These are phyloP conservation scores for Blepharisma stoltei DNA, from an alignment of 73 alveolate genomes.

Conservation along the genomic window DNA sequence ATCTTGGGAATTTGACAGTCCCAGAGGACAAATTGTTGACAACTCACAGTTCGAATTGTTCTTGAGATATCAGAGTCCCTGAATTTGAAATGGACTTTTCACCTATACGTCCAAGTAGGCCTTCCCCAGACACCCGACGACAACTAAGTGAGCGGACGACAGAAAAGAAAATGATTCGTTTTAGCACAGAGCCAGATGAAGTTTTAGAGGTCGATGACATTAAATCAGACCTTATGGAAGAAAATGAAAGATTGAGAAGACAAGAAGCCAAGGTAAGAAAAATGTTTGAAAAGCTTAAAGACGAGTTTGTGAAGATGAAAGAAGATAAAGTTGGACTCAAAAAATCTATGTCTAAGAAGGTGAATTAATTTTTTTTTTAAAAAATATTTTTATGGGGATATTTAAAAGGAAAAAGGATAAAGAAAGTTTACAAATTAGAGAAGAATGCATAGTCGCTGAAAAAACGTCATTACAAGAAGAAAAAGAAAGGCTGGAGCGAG, in stretches of 20 bases:
- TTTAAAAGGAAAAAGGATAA: too few species aligned
- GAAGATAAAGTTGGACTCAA: background rate
- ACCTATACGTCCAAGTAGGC: background rate
- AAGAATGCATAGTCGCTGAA: background rate
- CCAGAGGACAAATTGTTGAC: background rate
- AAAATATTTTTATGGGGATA: too few species aligned
- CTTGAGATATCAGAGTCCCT: conserved; percentile 12
- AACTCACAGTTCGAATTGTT: background rate
- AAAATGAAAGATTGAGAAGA: background rate
- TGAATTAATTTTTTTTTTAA: too few species aligned
- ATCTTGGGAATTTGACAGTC: background rate
- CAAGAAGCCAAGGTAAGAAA: background rate
- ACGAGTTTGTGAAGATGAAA: background rate
- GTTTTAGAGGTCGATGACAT: background rate
- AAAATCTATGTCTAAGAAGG: too few species aligned
- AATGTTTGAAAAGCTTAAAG: background rate
- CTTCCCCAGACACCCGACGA: too few species aligned
- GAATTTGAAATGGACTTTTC: background rate
- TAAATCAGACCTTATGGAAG: conserved; percentile 1
- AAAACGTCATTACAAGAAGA: background rate
- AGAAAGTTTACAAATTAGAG: background rate
- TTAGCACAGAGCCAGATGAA: conserved; percentile 8
- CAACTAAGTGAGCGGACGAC: too few species aligned
- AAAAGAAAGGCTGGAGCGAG: background rate
- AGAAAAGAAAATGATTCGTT: background rate